Evolutionary conservation across 2,329 filamentous ascomycete genomes (phyloP).

Genomic region (Elsinoe fawcettii): DNA sequence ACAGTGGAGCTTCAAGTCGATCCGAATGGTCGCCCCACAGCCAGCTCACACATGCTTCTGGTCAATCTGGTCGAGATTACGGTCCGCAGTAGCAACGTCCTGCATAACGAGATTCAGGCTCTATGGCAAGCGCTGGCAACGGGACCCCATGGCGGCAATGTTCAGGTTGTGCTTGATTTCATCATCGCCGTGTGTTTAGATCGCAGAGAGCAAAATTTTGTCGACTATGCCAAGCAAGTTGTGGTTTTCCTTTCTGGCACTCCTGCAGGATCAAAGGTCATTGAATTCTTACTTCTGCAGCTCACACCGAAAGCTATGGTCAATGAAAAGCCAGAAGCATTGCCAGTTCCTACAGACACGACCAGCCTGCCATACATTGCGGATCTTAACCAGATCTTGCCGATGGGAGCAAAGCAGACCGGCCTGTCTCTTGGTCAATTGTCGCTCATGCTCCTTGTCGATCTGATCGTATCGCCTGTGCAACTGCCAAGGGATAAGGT

Average conservation of each 20-base stretch:
- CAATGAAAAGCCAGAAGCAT: slow-evolving; percentile 67
- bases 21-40: slow-evolving; percentile 81
- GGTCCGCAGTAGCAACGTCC: slow-evolving; percentile 74
- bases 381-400: slow-evolving; percentile 69
- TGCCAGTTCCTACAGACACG: slow-evolving; percentile 64
- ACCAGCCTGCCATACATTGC: slow-evolving; percentile 78
- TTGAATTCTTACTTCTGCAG: slow-evolving; percentile 86
- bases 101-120: slow-evolving; percentile 96
- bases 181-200: slow-evolving; percentile 92
- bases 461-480: slow-evolving; percentile 89
- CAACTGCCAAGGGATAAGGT: slow-evolving; percentile 71
- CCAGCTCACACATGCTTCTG: slow-evolving; percentile 86
- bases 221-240: slow-evolving; percentile 96
- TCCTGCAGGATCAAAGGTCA: slow-evolving; percentile 76
- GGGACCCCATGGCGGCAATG: slow-evolving; percentile 85
- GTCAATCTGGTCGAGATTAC: slow-evolving; percentile 95
- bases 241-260: slow-evolving; percentile 91
- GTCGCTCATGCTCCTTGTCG: slow-evolving; percentile 85
- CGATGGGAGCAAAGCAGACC: slow-evolving; percentile 74
- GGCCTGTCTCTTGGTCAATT: slow-evolving; percentile 90
- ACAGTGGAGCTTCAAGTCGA: slow-evolving; percentile 87
- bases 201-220: slow-evolving; percentile 92
- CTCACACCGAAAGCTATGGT: slow-evolving; percentile 97
- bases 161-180: slow-evolving; percentile 89
- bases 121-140: slow-evolving; percentile 95